phyloP scores from a whole-genome alignment of 768 basidiomycete species.

The Gymnopilus dilepis region DNA sequence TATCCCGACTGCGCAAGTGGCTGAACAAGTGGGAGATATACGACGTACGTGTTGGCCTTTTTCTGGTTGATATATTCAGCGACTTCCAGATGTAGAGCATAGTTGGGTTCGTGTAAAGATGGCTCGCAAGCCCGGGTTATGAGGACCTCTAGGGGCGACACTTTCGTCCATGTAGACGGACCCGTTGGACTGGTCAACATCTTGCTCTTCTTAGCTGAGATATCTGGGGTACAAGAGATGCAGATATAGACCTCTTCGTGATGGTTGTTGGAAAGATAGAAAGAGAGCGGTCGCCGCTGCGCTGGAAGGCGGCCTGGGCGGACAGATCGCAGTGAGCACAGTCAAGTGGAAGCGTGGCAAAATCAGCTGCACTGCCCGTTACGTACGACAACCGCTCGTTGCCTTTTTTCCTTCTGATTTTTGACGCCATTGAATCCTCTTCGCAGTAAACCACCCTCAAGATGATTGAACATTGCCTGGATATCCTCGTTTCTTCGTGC shows the following conservation, averaged over 20 bases:
- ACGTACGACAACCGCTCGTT: background rate
- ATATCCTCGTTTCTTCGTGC: background rate
- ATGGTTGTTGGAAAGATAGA: background rate
- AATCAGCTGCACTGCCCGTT: slow-evolving; percentile 3
- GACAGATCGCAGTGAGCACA: background rate
- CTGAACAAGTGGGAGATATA: background rate
- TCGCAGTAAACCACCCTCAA: background rate
- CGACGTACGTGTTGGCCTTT: slow-evolving; percentile 91
- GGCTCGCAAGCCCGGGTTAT: slow-evolving; percentile 88
- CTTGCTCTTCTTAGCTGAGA: background rate
- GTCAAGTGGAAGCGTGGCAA: slow-evolving; percentile 6
- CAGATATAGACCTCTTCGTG: background rate
- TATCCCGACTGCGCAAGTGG: background rate
- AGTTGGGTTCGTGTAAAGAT: slow-evolving; percentile 86
- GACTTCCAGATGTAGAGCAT: slow-evolving; percentile 89
- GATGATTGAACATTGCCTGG: background rate
- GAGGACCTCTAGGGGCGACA: slow-evolving; percentile 71
- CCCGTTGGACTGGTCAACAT: slow-evolving; percentile 59
- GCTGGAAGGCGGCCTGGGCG: background rate
- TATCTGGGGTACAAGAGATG: no score
- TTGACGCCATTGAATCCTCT: background rate
- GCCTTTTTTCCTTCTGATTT: background rate
- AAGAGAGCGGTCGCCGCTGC: background rate
- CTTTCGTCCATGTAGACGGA: slow-evolving; percentile 53
- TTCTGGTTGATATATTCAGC: slow-evolving; percentile 93